A percentile compares a stretch with the other conserved stretches of the same genome.
phyloP scores from a whole-genome alignment of 1,284 basidiomycete genomes.

The Golubevia pallescens region DNA sequence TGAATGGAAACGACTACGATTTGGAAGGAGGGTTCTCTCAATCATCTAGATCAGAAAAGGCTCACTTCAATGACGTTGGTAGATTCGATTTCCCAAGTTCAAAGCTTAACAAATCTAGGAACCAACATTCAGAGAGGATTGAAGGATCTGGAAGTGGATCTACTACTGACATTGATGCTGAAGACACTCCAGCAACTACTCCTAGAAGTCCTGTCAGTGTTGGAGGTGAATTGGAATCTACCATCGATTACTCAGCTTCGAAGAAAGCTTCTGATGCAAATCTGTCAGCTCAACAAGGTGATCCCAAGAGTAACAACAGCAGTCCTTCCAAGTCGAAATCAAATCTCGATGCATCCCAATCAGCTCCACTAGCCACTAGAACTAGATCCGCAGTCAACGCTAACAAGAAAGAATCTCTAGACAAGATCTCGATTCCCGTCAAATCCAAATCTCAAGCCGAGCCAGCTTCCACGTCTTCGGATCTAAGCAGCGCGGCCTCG shows the following conservation, averaged over 20 bases:
- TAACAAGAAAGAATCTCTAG: background rate
- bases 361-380: constrained; percentile 2
- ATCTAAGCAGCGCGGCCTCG: background rate
- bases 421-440: background rate
- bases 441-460: background rate
- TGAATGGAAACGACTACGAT: constrained; percentile 21
- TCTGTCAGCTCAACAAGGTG: background rate
- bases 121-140: constrained; percentile 9
- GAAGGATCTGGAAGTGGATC: constrained; percentile 5
- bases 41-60: background rate
- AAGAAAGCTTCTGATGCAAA: constrained; percentile 8
- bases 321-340: background rate
- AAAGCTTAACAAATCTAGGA: constrained; percentile 6
- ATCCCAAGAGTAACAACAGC: background rate
- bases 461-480: background rate
- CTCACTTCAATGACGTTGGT: constrained; percentile 19
- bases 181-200: constrained; percentile 40
- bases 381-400: background rate
- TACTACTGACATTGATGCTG: constrained; percentile 22
- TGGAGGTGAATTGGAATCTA: constrained; percentile 21
- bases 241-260: constrained; percentile 11
- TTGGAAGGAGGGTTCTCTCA: background rate
- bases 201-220: constrained; percentile 31
- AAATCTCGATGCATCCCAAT: background rate
- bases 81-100: constrained; percentile 5